phyloP scores from a whole-genome alignment of 495 filamentous ascomycete species.

The Aspergillus steynii region DNA sequence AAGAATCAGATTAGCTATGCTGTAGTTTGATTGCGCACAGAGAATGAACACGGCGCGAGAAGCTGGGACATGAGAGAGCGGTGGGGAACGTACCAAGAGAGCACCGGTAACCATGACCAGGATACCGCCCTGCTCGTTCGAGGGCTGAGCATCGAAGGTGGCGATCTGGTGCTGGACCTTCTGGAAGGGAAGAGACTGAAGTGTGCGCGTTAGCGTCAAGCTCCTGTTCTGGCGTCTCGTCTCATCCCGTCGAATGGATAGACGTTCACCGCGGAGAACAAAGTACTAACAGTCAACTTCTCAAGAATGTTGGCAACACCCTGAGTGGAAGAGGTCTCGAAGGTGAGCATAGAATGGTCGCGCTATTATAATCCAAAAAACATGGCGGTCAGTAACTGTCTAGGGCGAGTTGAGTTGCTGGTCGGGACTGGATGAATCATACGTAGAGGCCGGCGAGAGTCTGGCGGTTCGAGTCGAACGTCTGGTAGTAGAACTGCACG shows the following conservation, averaged over 20 bases:
- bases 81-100: conserved; percentile 62
- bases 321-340: conserved; percentile 63
- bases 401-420: not conserved
- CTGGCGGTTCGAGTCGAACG: conserved; percentile 70
- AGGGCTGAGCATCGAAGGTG: conserved; percentile 78
- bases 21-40: not conserved
- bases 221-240: not conserved
- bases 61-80: not conserved
- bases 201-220: not conserved
- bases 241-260: not conserved
- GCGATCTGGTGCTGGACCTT: conserved; percentile 69
- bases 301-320: conserved; percentile 65
- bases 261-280: not conserved
- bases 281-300: conserved; percentile 68
- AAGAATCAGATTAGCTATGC: not conserved
- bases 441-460: conserved; percentile 76
- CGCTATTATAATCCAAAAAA: conserved; percentile 53
- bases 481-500: conserved; percentile 82
- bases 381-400: not conserved
- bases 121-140: conserved; percentile 59
- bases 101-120: conserved; percentile 83
- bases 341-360: conserved; percentile 88
- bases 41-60: not conserved
- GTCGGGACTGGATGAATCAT: conserved; percentile 22
- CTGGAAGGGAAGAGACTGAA: conserved; percentile 73